phyloP scores from a whole-genome alignment of 2,329 filamentous ascomycete genomes.

The Curvularia sp. region DNA sequence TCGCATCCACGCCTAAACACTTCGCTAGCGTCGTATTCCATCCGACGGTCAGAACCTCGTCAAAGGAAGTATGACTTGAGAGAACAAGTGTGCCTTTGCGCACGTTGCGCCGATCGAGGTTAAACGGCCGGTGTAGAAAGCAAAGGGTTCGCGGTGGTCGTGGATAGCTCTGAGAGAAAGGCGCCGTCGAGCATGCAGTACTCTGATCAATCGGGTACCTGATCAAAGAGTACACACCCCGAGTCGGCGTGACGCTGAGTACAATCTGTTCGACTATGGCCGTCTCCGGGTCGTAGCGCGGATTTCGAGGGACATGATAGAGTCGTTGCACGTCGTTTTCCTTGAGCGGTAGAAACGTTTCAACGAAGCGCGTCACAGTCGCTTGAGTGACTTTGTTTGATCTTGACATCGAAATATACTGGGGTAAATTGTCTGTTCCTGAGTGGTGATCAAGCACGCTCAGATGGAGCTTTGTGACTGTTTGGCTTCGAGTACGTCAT shows the following conservation, averaged over 20 bases:
- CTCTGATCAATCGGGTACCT: slow-evolving; percentile 23
- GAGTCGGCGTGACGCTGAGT: slow-evolving; percentile 42
- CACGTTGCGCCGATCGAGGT: slow-evolving; percentile 38
- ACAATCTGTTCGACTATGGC: slow-evolving; percentile 41
- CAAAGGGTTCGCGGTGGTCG: slow-evolving; percentile 39
- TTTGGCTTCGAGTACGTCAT: slow-evolving; percentile 33
- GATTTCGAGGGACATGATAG: slow-evolving; percentile 43
- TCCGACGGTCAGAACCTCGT: slow-evolving; percentile 50
- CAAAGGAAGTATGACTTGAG: slow-evolving; percentile 48
- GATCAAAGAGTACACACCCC: slow-evolving; percentile 40
- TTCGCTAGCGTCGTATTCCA: slow-evolving; percentile 47
- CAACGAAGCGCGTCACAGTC: slow-evolving; percentile 37
- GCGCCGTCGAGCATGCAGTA: slow-evolving; percentile 3
- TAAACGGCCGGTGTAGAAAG: slow-evolving; percentile 46
- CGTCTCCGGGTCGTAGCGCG: slow-evolving; percentile 37
- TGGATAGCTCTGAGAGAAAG: slow-evolving; percentile 1
- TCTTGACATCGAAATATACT: slow-evolving; percentile 27
- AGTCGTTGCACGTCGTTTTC: slow-evolving; percentile 45
- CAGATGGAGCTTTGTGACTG: slow-evolving; percentile 15
- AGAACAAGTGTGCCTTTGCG: slow-evolving; percentile 41
- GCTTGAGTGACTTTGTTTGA: slow-evolving; percentile 36
- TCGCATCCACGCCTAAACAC: slow-evolving; percentile 40
- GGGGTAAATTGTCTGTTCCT: slow-evolving; percentile 11
- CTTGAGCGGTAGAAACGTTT: slow-evolving; percentile 39
- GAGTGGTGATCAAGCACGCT: slow-evolving; percentile 9